Percentiles rank a stretch among this genome's conserved stretches.
Conservation (phyloP, 345 rosid species). For the Durio zibethinus region DNA sequence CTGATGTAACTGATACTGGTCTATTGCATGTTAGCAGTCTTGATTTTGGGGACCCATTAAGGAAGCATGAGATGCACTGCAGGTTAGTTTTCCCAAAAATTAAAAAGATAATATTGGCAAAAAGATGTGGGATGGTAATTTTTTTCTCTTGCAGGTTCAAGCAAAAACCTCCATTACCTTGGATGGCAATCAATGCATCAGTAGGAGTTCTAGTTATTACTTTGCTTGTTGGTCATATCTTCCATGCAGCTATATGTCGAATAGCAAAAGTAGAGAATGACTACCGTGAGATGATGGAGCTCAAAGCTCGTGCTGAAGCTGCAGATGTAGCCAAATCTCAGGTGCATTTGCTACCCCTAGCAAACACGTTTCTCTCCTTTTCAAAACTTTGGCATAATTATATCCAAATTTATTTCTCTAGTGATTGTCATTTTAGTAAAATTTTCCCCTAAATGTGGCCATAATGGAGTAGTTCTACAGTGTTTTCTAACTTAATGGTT, state of each 20-base stretch:
- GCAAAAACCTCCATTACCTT: constrained; percentile 72
- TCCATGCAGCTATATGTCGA: constrained; percentile 64
- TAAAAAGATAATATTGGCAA: background rate
- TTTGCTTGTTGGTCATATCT: constrained; percentile 73
- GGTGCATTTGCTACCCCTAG: constrained; percentile 36
- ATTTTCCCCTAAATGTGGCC: background rate
- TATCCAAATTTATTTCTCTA: background rate
- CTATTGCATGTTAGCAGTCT: constrained; percentile 55
- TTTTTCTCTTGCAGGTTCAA: constrained; percentile 53
- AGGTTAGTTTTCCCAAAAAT: constrained; percentile 42
- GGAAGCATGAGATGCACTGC: constrained; percentile 97
- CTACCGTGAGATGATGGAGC: constrained; percentile 66
- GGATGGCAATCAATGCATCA: constrained; percentile 71
- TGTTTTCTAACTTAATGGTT: constrained; percentile 17
- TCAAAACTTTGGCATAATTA: background rate
- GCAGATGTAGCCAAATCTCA: constrained; percentile 98
- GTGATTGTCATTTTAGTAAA: background rate
- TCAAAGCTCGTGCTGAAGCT: constrained; percentile 93
- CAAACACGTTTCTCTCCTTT: background rate
- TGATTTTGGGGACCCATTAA: constrained; percentile 89
- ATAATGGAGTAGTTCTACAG: background rate
- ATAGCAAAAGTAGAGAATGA: constrained; percentile 80
- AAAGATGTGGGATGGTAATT: constrained; percentile 9
- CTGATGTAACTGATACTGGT: constrained; percentile 60
- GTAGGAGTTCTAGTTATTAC: constrained; percentile 57